Percentiles rank a stretch among this genome's conserved stretches.
Evolutionary conservation across 345 rosid genomes (phyloP).

Genomic region (Melaleuca alternifolia): DNA sequence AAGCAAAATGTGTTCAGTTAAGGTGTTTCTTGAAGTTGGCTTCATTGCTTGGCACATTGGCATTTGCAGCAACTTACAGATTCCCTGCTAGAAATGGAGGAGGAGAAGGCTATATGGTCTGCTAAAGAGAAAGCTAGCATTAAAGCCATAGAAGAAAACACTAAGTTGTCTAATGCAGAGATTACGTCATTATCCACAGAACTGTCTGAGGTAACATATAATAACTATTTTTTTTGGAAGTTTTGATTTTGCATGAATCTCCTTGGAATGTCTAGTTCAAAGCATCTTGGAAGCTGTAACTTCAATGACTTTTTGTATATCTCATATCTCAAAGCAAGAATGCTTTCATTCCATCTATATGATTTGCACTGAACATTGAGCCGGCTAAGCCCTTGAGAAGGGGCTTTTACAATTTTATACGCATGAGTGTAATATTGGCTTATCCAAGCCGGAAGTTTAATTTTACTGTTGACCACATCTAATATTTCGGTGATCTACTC

Average conservation of each 20-base stretch:
- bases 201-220: slow-evolving; percentile 40
- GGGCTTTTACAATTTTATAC: not conserved
- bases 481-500: not conserved
- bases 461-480: not conserved
- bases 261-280: not conserved
- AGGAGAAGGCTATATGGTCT: slow-evolving; percentile 76
- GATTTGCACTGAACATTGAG: not conserved
- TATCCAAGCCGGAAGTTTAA: not conserved
- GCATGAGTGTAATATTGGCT: not conserved
- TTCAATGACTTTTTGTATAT: not conserved
- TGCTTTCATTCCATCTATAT: not conserved
- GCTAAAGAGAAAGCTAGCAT: slow-evolving; percentile 62
- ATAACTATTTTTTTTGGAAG: not conserved
- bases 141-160: slow-evolving; percentile 53
- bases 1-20: not conserved
- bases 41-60: not conserved
- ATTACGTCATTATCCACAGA: slow-evolving; percentile 29
- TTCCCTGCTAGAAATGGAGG: slow-evolving; percentile 85
- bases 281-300: not conserved
- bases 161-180: slow-evolving; percentile 28
- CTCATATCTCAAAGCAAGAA: not conserved
- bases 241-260: not conserved
- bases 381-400: not conserved
- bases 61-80: slow-evolving; percentile 61
- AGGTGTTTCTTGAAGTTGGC: not conserved